Base-by-base conservation (phyloP, 345 rosid species). In the Populus euphratica region DNA sequence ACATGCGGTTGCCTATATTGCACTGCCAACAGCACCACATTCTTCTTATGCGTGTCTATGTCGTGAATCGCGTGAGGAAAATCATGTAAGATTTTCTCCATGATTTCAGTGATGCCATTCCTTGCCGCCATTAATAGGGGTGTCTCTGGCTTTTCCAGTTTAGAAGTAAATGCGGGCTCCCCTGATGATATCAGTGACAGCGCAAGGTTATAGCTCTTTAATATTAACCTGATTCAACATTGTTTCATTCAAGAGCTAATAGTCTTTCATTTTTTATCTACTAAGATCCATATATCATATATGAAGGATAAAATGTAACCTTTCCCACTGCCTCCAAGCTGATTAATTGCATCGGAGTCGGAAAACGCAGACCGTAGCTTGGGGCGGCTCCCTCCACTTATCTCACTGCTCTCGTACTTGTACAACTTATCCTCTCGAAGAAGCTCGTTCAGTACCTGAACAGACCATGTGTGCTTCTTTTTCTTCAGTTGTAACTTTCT, bases 1-100 rank as follows among this genome's bases (percentile, higher is more conserved):
- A 86, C 83, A 27, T 77, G 86, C 0, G 91, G 83, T 71, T 85
- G 91, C 74, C 91, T 77, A 61, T 83, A 83, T 83, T 90, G 91
- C 54, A 86, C 90, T 1, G 93, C 88, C 49, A 90, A 72, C 8
- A 86, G 71, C 73, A 86, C 86, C 1, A 70, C 39, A 33, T 86
- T 86, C 79, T 86, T 86, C 41, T 62, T 76, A 4, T 78, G 77
- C 0, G 68, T 16, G 81, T 83, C 68, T 36, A 50, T 9, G 77
- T 85, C 88, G 10, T 78, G 72, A 18, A 78, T 78, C 12, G 88
- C 88, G 1, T 49, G 75, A 0, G 86, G 86, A 18, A 69, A 78
- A 1, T 4, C 23, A 2, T 86, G 76, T 7, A 86, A 72, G 36
- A 83, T 81, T 36, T 74, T 79, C 44, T 78, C 71, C 35, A 86